Evolutionary conservation across 495 filamentous ascomycete species (phyloP), one percentile per base, ranked within the genome.

Genomic region (Rhypophila decipiens): DNA sequence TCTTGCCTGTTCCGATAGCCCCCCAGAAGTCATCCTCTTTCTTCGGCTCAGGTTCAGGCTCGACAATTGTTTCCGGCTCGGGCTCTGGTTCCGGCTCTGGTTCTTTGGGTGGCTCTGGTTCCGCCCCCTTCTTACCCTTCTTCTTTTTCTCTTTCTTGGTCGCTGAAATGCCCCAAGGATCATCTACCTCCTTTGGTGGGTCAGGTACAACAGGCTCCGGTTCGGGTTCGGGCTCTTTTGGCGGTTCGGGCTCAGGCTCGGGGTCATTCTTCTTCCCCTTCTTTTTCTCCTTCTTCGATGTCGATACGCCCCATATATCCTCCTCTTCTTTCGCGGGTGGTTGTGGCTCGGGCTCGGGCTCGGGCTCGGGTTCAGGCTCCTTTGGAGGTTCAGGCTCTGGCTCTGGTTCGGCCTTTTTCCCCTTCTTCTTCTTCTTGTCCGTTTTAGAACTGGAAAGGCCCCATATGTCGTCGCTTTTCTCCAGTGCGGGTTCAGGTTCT

Each of bases 131-230:
- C 31, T 51, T 52, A 24, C 52, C 51, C 44, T 60, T 57, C 47
- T 56, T 61, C 24, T 56, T 56, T 43, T 58, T 61, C 2, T 53
- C 50, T 17, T 57, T 55, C 23, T 53, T 58, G 2, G 46, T 39
- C 4, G 24, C 35, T 1, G 29, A n/a, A 3, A 47, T 35, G 18
- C 49, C 49, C 56, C 52, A 55, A 2, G 17, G 1, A 22, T 54
- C 51, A 8, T 53, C 40, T 27, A 39, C 18, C 29, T 64, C 64
- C 36, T 58, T 56, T 27, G 59, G 56, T 11, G 57, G 46, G n/a
- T n/a, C n/a, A n/a, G n/a, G n/a, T n/a, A n/a, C n/a, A n/a, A n/a
- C n/a, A n/a, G n/a, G n/a, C 15, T 56, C 55, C 24, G 60, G 54
- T 17, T 51, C 43, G 2, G 45, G 46, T 34, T 47, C 44, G 0